Percentiles rank a stretch among this genome's conserved stretches.
Conservation (phyloP, 2,329 filamentous ascomycete genomes). For the Hymenoscyphus fraxineus region DNA sequence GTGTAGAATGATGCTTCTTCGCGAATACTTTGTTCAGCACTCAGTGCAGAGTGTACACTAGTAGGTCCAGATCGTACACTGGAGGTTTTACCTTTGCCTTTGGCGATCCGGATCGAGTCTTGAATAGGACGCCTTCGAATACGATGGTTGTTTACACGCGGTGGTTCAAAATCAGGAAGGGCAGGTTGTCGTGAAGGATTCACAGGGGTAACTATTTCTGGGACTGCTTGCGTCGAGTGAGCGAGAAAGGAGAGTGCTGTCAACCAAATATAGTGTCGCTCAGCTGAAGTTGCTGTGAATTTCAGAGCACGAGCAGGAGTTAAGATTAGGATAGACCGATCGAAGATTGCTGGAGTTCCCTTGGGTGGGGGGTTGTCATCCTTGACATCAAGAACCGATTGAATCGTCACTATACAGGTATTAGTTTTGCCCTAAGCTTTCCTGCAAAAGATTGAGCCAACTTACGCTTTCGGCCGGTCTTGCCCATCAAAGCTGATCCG, state of each 20-base stretch:
- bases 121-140: conserved; percentile 54
- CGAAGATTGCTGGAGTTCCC: conserved; percentile 64
- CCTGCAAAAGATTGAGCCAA: conserved; percentile 29
- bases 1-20: conserved; percentile 28
- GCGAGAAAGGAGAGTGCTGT: conserved; percentile 93
- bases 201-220: conserved; percentile 63
- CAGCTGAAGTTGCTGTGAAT: conserved; percentile 78
- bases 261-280: conserved; percentile 92
- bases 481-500: conserved; percentile 84
- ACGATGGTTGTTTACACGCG: conserved; percentile 32
- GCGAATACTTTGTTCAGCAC: conserved; percentile 20
- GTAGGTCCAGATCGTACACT: conserved; percentile 38
- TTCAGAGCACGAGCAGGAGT: conserved; percentile 92
- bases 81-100: conserved; percentile 65
- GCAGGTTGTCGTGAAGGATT: conserved; percentile 47
- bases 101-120: conserved; percentile 86
- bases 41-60: conserved; percentile 33
- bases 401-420: conserved; percentile 68
- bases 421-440: conserved; percentile 29
- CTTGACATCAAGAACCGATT: conserved; percentile 95
- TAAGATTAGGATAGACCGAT: conserved; percentile 89
- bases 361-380: conserved; percentile 85
- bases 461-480: conserved; percentile 91
- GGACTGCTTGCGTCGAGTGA: conserved; percentile 77
- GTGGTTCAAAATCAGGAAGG: conserved; percentile 46